Percentiles rank a stretch among this genome's conserved stretches.
These are phyloP conservation scores for Elasticomyces elasticus DNA, from an alignment of 495 filamentous ascomycete genomes.

Conservation along the genomic window DNA sequence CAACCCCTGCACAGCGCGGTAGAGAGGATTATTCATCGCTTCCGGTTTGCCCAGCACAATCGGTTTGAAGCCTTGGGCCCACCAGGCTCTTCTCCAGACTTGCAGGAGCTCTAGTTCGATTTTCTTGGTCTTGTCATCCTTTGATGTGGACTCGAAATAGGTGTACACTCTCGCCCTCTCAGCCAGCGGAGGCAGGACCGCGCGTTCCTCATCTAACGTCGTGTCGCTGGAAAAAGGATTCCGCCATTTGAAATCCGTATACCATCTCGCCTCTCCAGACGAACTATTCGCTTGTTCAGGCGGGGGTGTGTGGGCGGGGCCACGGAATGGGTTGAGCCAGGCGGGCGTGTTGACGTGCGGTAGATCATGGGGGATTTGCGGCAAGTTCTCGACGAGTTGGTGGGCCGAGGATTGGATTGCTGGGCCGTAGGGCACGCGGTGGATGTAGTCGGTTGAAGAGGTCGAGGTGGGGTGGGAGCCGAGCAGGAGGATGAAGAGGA, in stretches of 20 bases:
- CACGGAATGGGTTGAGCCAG: conserved; percentile 44
- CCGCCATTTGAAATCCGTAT: conserved; percentile 77
- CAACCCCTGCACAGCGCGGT: conserved; percentile 54
- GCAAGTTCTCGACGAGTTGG: conserved; percentile 16
- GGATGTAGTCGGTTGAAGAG: conserved; percentile 3
- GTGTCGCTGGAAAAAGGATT: conserved; percentile 79
- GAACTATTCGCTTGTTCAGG: conserved; percentile 61
- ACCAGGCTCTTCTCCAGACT: conserved; percentile 88
- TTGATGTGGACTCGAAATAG: conserved; percentile 64
- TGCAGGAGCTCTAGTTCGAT: conserved; percentile 72
- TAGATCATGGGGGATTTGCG: conserved; percentile 5
- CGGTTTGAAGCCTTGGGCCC: conserved; percentile 82
- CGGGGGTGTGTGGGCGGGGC: conserved; percentile 64
- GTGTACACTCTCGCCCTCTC: conserved; percentile 78
- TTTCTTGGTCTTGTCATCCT: conserved; percentile 48
- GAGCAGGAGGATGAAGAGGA: conserved; percentile 20
- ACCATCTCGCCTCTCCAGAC: conserved; percentile 72
- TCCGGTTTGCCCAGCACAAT: conserved; percentile 71
- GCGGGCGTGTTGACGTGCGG: conserved; percentile 9
- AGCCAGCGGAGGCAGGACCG: conserved; percentile 72
- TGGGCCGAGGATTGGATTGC: conserved; percentile 11
- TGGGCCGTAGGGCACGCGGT: conserved; percentile 14
- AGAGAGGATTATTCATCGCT: conserved; percentile 74
- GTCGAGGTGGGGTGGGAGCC: conserved; percentile 5
- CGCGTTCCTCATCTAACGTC: conserved; percentile 74